These are phyloP conservation scores for Pyrus bretschneideri DNA, from an alignment of 306 rosid species.

Conservation along the genomic window DNA sequence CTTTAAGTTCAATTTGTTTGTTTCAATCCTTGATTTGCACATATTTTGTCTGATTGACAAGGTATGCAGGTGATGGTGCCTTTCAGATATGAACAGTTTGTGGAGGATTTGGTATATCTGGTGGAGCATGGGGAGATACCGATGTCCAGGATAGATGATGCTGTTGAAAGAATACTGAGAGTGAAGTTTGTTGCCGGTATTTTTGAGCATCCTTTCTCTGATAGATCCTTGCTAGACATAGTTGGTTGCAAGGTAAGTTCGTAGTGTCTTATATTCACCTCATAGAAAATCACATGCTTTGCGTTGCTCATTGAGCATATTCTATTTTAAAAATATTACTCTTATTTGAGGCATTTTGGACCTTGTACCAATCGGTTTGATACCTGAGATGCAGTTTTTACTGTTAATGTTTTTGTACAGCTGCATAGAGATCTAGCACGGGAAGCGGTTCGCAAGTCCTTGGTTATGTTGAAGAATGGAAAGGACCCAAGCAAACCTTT, in stretches of 20 bases:
- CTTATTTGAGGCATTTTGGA: neutral
- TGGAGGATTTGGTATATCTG: constrained; percentile 44
- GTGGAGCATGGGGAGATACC: constrained; percentile 61
- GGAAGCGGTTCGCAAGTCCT: constrained; percentile 77
- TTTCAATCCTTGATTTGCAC: neutral
- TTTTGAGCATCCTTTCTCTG: constrained; percentile 62
- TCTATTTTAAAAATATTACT: neutral
- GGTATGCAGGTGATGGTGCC: constrained; percentile 77
- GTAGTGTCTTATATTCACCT: constrained; percentile 5
- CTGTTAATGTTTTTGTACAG: constrained; percentile 30
- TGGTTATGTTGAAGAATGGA: constrained; percentile 86
- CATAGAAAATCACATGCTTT: neutral
- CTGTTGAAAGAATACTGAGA: constrained; percentile 77
- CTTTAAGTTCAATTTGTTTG: constrained; percentile 1
- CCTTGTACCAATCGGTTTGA: neutral
- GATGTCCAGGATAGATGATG: constrained; percentile 66
- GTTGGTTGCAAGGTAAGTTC: constrained; percentile 80
- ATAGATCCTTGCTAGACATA: constrained; percentile 58
- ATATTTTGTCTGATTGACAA: constrained; percentile 13
- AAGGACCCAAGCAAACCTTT: constrained; percentile 51
- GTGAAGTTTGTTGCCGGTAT: constrained; percentile 75
- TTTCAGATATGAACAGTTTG: constrained; percentile 34
- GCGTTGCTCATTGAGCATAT: neutral
- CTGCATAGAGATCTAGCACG: constrained; percentile 76
- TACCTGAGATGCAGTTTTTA: neutral